Evolutionary conservation across 1,139 yeast species (phyloP).

Genomic region (Blastobotrys indianensis): DNA sequence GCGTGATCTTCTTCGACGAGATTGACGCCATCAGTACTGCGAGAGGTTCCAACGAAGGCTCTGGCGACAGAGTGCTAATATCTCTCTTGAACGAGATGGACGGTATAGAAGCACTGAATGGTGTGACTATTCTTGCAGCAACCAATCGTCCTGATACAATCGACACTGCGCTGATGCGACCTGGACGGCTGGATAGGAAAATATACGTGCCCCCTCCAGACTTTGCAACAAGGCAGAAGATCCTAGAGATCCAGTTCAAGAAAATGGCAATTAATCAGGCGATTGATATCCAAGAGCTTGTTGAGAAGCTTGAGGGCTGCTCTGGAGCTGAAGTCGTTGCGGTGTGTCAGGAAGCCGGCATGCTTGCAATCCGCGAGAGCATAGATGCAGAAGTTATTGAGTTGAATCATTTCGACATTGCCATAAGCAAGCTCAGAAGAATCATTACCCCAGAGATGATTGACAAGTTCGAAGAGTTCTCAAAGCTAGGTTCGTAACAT

Average conservation of each 20-base stretch:
- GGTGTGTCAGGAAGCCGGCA: slow-evolving; percentile 90
- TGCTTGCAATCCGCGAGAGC: slow-evolving; percentile 82
- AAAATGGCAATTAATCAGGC: slow-evolving; percentile 44
- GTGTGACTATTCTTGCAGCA: slow-evolving; percentile 90
- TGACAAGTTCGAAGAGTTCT: slow-evolving; percentile 64
- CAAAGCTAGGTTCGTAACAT: slow-evolving; percentile 26
- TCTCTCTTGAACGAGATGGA: slow-evolving; percentile 89
- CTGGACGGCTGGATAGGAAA: slow-evolving; percentile 90
- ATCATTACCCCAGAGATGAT: slow-evolving; percentile 85
- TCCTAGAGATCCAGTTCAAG: slow-evolving; percentile 58
- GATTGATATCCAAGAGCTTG: slow-evolving; percentile 48
- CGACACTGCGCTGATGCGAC: slow-evolving; percentile 85
- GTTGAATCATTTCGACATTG: slow-evolving; percentile 63
- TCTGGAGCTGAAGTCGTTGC: slow-evolving; percentile 95
- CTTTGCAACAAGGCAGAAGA: slow-evolving; percentile 66
- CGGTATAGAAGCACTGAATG: slow-evolving; percentile 90
- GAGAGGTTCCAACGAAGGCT: slow-evolving; percentile 60
- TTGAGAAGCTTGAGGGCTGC: slow-evolving; percentile 70
- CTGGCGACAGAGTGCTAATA: slow-evolving; percentile 80
- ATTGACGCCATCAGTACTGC: slow-evolving; percentile 86
- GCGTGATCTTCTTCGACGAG: slow-evolving; percentile 89
- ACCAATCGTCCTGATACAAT: slow-evolving; percentile 91
- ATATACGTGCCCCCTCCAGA: slow-evolving; percentile 93
- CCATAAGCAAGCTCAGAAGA: slow-evolving; percentile 57
- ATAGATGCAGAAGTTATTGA: slow-evolving; percentile 49